These are phyloP conservation scores for Penicillium verrucosum DNA, from an alignment of 2,329 filamentous ascomycete species.

Conservation along the genomic window DNA sequence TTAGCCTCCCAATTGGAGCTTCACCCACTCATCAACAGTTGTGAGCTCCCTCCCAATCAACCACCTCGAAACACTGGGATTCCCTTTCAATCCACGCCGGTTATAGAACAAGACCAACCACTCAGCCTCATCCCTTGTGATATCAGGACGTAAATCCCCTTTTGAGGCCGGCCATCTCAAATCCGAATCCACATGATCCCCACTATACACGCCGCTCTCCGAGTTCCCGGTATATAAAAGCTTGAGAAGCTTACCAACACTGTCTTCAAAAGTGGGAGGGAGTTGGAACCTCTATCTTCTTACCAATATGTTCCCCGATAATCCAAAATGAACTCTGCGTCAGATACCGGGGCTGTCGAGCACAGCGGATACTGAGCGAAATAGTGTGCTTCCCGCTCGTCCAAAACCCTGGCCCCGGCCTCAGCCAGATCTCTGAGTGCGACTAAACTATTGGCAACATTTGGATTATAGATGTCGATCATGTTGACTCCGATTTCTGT, in stretches of 20 bases:
- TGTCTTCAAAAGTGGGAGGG: neutral
- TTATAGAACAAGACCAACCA: neutral
- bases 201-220: neutral
- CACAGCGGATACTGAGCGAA: neutral
- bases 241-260: neutral
- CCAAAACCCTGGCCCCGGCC: neutral
- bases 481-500: conserved; percentile 3
- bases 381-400: neutral
- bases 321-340: neutral
- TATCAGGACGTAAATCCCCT: neutral
- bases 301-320: neutral
- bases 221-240: neutral
- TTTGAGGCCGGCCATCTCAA: neutral
- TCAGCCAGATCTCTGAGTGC: neutral
- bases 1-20: neutral
- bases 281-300: neutral
- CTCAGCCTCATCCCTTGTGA: neutral
- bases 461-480: neutral
- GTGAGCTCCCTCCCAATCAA: neutral
- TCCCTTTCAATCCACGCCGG: neutral
- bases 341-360: neutral
- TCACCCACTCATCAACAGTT: neutral
- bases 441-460: neutral
- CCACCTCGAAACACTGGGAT: neutral
- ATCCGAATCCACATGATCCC: neutral